These are phyloP conservation scores for Kodamaea sagamina DNA, from an alignment of 805 yeast genomes.

Conservation along the genomic window DNA sequence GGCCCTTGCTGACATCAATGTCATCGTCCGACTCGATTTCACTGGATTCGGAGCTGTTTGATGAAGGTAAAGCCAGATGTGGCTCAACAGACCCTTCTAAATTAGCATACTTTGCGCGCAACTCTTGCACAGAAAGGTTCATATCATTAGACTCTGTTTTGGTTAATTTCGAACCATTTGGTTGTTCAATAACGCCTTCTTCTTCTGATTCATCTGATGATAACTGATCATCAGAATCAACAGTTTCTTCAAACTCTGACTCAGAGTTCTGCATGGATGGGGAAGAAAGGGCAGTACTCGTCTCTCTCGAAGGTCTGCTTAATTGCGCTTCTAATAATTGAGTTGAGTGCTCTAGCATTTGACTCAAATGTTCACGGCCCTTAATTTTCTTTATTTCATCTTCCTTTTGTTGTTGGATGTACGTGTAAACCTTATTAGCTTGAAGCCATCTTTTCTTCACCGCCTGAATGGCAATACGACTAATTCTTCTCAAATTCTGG, in stretches of 20 bases:
- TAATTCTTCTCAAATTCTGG: slow-evolving; percentile 63
- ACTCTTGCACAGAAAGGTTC: slow-evolving; percentile 55
- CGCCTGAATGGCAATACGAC: slow-evolving; percentile 79
- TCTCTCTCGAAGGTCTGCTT: slow-evolving; percentile 31
- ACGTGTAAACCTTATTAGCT: slow-evolving; percentile 79
- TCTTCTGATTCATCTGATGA: slow-evolving; percentile 25
- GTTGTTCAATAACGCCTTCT: slow-evolving; percentile 14
- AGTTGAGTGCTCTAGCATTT: slow-evolving; percentile 89
- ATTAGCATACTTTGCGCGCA: slow-evolving; percentile 55
- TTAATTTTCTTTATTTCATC: slow-evolving; percentile 77
- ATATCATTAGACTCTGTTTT: slow-evolving; percentile 37
- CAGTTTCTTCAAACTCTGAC: slow-evolving; percentile 18
- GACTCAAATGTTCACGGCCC: slow-evolving; percentile 84
- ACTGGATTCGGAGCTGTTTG: slow-evolving; percentile 17
- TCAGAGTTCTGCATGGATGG: slow-evolving; percentile 29
- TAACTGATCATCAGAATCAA: slow-evolving; percentile 24
- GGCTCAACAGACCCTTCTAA: slow-evolving; percentile 31
- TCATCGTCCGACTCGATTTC: slow-evolving; percentile 17
- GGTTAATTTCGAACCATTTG: not conserved
- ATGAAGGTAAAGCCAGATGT: slow-evolving; percentile 11
- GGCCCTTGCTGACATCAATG: slow-evolving; percentile 18
- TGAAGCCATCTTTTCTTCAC: slow-evolving; percentile 89
- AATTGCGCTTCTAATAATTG: slow-evolving; percentile 85
- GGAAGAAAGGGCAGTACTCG: slow-evolving; percentile 12
- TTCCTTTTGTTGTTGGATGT: slow-evolving; percentile 71